phyloP scores from a whole-genome alignment of 805 yeast genomes.

The Kuraishia ogatae region DNA sequence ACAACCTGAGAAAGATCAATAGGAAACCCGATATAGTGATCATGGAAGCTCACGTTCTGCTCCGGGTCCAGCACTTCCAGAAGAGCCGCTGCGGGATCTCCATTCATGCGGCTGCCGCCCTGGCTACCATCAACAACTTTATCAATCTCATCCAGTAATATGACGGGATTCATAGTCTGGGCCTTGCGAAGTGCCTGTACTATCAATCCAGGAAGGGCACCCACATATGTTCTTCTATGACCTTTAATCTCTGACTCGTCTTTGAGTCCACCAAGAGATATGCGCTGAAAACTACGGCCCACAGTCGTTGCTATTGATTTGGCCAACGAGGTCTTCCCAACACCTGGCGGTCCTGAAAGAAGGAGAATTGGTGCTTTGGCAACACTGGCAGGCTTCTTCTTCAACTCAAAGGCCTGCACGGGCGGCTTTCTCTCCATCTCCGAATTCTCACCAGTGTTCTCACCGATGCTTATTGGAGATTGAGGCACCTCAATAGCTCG shows the following conservation, averaged over 20 bases:
- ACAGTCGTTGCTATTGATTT: conserved; percentile 70
- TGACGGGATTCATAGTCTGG: conserved; percentile 74
- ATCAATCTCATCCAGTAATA: conserved; percentile 79
- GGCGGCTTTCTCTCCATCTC: neutral
- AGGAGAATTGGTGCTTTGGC: conserved; percentile 62
- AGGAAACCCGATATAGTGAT: conserved; percentile 82
- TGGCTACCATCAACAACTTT: conserved; percentile 52
- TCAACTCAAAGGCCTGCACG: neutral
- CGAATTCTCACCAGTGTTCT: conserved; percentile 3
- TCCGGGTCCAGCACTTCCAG: conserved; percentile 88
- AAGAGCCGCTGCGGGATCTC: conserved; percentile 87
- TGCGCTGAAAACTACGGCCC: conserved; percentile 67
- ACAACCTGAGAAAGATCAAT: conserved; percentile 73
- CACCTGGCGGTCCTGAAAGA: conserved; percentile 91
- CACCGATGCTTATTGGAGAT: neutral
- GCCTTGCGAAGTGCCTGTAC: conserved; percentile 71
- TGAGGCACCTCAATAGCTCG: neutral
- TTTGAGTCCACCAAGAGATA: conserved; percentile 80
- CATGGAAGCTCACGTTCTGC: conserved; percentile 68
- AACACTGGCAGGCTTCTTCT: neutral
- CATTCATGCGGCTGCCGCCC: conserved; percentile 41
- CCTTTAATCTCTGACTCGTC: conserved; percentile 90
- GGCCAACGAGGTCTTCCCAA: conserved; percentile 85
- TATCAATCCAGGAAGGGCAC: conserved; percentile 84
- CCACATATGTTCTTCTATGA: conserved; percentile 85